Evolutionary conservation across 1,139 yeast species (phyloP).

Genomic region (Trichomonascaceae sp.): DNA sequence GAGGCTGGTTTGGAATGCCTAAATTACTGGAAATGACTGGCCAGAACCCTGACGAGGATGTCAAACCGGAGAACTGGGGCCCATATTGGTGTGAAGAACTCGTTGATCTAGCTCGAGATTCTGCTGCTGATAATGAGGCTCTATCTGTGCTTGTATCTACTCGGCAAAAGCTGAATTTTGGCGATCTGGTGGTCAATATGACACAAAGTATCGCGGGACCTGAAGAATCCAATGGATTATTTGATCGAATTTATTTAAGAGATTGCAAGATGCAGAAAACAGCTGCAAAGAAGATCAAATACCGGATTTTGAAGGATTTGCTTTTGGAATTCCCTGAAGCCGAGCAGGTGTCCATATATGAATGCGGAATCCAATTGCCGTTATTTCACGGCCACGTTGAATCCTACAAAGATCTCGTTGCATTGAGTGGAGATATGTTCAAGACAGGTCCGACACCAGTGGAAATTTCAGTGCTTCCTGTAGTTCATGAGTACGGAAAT

Average conservation of each 20-base stretch:
- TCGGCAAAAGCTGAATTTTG: constrained; percentile 19
- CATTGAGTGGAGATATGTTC: background rate
- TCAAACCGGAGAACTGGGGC: constrained; percentile 26
- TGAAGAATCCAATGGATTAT: background rate
- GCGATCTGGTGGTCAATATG: background rate
- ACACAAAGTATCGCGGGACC: background rate
- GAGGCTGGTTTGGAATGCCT: constrained; percentile 46
- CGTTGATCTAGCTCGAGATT: constrained; percentile 31
- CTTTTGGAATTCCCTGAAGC: constrained; percentile 5
- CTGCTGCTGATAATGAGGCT: constrained; percentile 31
- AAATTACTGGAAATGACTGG: constrained; percentile 31
- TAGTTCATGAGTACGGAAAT: constrained; percentile 5
- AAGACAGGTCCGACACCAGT: background rate
- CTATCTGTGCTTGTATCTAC: constrained; percentile 41
- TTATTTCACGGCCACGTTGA: background rate
- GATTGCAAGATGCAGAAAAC: background rate
- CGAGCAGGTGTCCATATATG: background rate
- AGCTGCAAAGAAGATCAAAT: background rate
- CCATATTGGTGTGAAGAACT: constrained; percentile 41
- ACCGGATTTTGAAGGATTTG: constrained; percentile 2
- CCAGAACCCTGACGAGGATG: constrained; percentile 30
- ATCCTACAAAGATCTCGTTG: background rate
- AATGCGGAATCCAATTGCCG: constrained; percentile 4
- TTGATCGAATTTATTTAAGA: constrained; percentile 2
- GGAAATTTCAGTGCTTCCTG: background rate